phyloP scores from a whole-genome alignment of 306 rosid species.

The Trifolium dubium region DNA sequence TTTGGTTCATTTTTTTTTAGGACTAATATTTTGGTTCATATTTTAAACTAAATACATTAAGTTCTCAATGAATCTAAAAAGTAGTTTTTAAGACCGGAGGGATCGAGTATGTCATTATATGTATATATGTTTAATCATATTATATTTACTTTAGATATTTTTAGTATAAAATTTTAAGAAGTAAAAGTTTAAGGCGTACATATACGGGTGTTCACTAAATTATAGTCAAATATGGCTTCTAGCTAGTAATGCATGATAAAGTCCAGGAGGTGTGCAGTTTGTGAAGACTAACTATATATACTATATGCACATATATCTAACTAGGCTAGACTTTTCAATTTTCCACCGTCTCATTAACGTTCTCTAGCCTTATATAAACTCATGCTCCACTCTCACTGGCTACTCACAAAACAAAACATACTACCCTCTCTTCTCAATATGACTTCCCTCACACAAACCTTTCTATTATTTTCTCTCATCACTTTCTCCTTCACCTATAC shows the following conservation, averaged over 20 bases:
- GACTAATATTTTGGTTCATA: too few relatives aligned
- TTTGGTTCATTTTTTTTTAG: too few relatives aligned
- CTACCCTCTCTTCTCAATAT: neutral
- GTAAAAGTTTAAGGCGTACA: too few relatives aligned
- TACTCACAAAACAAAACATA: neutral
- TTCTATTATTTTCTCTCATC: neutral
- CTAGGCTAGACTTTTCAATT: neutral
- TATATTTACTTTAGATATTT: too few relatives aligned
- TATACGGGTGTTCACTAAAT: too few relatives aligned
- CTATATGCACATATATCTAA: neutral
- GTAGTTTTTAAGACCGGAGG: too few relatives aligned
- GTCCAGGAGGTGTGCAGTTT: neutral
- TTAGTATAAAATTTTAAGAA: too few relatives aligned
- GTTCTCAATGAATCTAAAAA: too few relatives aligned
- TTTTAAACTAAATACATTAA: too few relatives aligned
- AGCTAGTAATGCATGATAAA: neutral
- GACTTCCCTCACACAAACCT: neutral
- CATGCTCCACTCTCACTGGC: neutral
- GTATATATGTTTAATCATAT: too few relatives aligned
- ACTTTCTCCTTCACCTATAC: conserved; percentile 1
- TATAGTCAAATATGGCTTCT: neutral
- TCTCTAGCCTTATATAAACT: neutral
- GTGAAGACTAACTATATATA: neutral
- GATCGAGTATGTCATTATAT: too few relatives aligned
- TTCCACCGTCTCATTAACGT: neutral